Evolutionary conservation across 169 alveolate species (phyloP), one percentile per base, ranked within the genome.

Genomic region (Eimeria sp.): DNA sequence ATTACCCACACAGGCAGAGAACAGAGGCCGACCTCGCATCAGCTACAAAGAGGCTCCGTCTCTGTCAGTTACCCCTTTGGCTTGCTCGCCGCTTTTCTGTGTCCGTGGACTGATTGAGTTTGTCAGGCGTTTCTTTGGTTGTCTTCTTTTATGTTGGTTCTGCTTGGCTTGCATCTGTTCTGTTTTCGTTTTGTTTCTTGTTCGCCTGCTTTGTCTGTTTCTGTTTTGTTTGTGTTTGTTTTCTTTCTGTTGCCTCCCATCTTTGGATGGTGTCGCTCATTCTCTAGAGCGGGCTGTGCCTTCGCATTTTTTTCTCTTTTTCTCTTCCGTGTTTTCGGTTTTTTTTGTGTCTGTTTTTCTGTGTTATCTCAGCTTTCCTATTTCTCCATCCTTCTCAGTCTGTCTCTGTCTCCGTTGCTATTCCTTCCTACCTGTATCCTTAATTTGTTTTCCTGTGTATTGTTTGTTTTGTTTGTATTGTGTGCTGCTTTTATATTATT

Each of bases 1-100:
- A 76, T 76, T 16, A 76, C 61, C 65, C 88, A 76, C 88, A 76
- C 51, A 40, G 90, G 90, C 67, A 51, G 40, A 82, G 90, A 82
- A 20, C 91, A 54, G 40, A 45, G 76, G 47, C 91, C 70, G 20
- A 22, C 75, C 9, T 11, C 76, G 25, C 91, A 49, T 43, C 49
- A 70, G 18, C 73, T 54, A 45, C 91, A 22, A 7, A 22, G 91
- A 57, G 91, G 51, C 27, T 80, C 67, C 20, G 63, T 80, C 47
- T 73, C 83, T 22, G 65, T 40, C 34, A 80, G 58, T 18, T 7
- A 2, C 34, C 49, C 0, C 1, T 47, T 25, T 63, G 75, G 40
- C 40, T 34, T 34, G 40, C 40, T 34, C 2, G 0, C 40, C 40
- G 0, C 40, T 34, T 34, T 34, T 2, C 40, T 34, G 40, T 2